phyloP scores from a whole-genome alignment of 1,139 yeast species.

The Yamadazyma spencermartinsiae region DNA sequence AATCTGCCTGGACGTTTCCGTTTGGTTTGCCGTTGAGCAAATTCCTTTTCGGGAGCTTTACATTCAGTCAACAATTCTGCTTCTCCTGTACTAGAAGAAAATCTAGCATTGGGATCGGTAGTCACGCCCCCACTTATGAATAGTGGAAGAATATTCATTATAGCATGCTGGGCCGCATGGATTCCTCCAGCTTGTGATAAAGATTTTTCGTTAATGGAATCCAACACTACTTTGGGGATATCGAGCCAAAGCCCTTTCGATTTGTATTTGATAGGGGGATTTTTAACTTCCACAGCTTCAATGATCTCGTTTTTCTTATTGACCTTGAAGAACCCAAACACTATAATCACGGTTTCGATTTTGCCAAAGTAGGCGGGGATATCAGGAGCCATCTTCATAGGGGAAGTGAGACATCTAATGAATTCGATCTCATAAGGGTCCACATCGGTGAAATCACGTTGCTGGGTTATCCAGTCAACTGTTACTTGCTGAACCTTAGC shows the following conservation, averaged over 20 bases:
- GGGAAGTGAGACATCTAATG: slow-evolving; percentile 50
- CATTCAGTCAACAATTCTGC: slow-evolving; percentile 89
- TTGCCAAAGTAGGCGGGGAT: slow-evolving; percentile 75
- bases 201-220: slow-evolving; percentile 52
- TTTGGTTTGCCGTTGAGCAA: slow-evolving; percentile 66
- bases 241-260: slow-evolving; percentile 94
- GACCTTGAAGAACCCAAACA: slow-evolving; percentile 90
- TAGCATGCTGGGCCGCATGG: slow-evolving; percentile 95
- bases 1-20: slow-evolving; percentile 84
- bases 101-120: slow-evolving; percentile 47
- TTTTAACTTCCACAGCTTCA: slow-evolving; percentile 90
- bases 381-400: slow-evolving; percentile 33
- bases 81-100: slow-evolving; percentile 45
- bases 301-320: slow-evolving; percentile 74
- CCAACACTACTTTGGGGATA: slow-evolving; percentile 65
- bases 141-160: slow-evolving; percentile 72
- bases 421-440: slow-evolving; percentile 79
- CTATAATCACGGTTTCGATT: slow-evolving; percentile 68
- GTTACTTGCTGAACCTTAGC: slow-evolving; percentile 86
- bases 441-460: slow-evolving; percentile 88
- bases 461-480: slow-evolving; percentile 92
- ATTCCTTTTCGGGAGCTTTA: slow-evolving; percentile 95
- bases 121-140: slow-evolving; percentile 45
- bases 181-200: slow-evolving; percentile 84
- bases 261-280: slow-evolving; percentile 70